Percentiles rank a stretch among this genome's conserved stretches.
Conservation (phyloP, 331 rosid genomes). For the Pyrus hybrid region DNA sequence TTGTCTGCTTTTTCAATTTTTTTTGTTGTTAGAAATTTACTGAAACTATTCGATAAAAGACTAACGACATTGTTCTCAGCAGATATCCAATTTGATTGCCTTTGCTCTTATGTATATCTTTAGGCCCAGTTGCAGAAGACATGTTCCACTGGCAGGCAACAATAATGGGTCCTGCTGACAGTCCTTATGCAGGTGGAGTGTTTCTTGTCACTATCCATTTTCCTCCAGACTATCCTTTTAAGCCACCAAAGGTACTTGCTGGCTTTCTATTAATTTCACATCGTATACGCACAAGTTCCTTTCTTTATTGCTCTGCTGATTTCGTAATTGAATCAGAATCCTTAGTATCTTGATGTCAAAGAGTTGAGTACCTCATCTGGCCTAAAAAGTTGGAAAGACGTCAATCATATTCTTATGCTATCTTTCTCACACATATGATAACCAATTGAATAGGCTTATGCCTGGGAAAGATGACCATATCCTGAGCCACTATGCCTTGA, state of each 20-base stretch:
- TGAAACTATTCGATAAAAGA: not conserved
- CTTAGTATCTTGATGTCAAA: not conserved
- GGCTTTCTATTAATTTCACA: not conserved
- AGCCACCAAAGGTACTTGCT: conserved; percentile 36
- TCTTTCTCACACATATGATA: not conserved
- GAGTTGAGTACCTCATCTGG: not conserved
- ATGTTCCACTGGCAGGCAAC: conserved; percentile 10
- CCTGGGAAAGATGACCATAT: not conserved
- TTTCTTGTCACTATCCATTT: not conserved
- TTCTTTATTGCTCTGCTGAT: not conserved
- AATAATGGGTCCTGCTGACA: conserved; percentile 44
- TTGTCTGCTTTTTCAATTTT: not conserved
- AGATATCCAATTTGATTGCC: not conserved
- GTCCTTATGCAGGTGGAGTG: not conserved
- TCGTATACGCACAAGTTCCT: not conserved
- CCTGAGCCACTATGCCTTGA: not conserved
- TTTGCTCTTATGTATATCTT: not conserved
- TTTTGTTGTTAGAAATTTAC: not conserved
- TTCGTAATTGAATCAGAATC: not conserved
- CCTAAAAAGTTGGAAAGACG: not conserved
- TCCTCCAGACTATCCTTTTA: not conserved
- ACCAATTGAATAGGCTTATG: not conserved
- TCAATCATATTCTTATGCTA: not conserved
- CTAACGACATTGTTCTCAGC: not conserved
- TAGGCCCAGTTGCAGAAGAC: conserved; percentile 46